These are phyloP conservation scores for Lanzia echinophila DNA, from an alignment of 2,329 filamentous ascomycete genomes.

Conservation along the genomic window DNA sequence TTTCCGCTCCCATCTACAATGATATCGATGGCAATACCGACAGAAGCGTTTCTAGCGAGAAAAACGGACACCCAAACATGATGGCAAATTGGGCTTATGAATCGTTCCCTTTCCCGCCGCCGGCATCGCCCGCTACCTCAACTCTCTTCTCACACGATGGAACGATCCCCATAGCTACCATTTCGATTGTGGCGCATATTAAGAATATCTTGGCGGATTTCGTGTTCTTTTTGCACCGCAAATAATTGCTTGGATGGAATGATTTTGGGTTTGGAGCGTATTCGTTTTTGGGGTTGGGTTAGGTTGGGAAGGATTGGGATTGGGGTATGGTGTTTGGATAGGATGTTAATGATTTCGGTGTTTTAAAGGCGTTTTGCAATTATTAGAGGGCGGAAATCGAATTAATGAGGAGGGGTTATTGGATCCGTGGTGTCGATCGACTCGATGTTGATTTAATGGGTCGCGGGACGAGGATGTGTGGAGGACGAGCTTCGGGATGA, in stretches of 20 bases:
- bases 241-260: constrained; percentile 84
- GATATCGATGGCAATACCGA: background rate
- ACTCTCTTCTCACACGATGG: constrained; percentile 6
- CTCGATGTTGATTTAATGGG: constrained; percentile 32
- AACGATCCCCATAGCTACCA: constrained; percentile 1
- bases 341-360: constrained; percentile 94
- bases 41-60: background rate
- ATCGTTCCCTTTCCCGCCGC: constrained; percentile 9
- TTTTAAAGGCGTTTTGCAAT: constrained; percentile 83
- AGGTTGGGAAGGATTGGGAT: background rate
- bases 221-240: constrained; percentile 4
- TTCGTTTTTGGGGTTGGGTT: constrained; percentile 76
- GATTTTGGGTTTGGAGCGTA: constrained; percentile 87
- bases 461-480: background rate
- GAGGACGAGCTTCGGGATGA: background rate
- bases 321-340: too few relatives aligned
- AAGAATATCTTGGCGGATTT: constrained; percentile 7
- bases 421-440: constrained; percentile 58
- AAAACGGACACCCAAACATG: background rate
- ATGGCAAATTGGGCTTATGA: constrained; percentile 3
- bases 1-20: background rate
- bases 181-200: constrained; percentile 5
- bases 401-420: constrained; percentile 66
- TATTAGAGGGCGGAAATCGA: constrained; percentile 85
- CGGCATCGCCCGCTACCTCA: background rate